Evolutionary conservation across 805 yeast genomes (phyloP).

Genomic region (Zygosaccharomyces bailii): DNA sequence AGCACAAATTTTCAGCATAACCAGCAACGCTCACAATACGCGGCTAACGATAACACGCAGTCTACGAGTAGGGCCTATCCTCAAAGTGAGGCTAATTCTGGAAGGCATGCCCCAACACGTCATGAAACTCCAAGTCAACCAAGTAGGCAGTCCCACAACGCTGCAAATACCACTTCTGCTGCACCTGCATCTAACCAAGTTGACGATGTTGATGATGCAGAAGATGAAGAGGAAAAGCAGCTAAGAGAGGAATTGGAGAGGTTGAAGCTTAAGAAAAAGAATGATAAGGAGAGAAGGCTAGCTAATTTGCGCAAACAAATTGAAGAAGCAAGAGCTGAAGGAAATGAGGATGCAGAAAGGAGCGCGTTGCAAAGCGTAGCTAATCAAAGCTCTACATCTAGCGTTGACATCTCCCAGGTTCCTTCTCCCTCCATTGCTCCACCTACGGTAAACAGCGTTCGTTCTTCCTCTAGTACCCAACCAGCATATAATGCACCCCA

Average conservation of each 20-base stretch:
- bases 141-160: background rate
- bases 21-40: background rate
- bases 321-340: conserved; percentile 49
- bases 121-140: background rate
- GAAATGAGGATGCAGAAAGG: conserved; percentile 30
- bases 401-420: conserved; percentile 1
- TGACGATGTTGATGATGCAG: conserved; percentile 38
- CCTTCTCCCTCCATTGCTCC: background rate
- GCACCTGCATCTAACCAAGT: background rate
- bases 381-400: conserved; percentile 2
- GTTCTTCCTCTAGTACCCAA: background rate
- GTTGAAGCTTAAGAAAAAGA: conserved; percentile 47
- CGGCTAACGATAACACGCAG: background rate
- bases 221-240: conserved; percentile 44
- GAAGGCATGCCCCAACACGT: no score
- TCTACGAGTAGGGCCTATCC: background rate
- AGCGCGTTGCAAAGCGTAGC: conserved; percentile 32
- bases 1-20: background rate
- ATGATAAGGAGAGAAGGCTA: conserved; percentile 55
- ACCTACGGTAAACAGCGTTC: background rate
- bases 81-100: no score
- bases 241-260: conserved; percentile 38
- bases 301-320: conserved; percentile 57
- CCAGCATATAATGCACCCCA: background rate
- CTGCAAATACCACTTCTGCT: background rate